Evolutionary conservation across 1,139 yeast genomes (phyloP), one percentile per base, ranked within the genome.

Genomic region (Yamadazyma aaseri): DNA sequence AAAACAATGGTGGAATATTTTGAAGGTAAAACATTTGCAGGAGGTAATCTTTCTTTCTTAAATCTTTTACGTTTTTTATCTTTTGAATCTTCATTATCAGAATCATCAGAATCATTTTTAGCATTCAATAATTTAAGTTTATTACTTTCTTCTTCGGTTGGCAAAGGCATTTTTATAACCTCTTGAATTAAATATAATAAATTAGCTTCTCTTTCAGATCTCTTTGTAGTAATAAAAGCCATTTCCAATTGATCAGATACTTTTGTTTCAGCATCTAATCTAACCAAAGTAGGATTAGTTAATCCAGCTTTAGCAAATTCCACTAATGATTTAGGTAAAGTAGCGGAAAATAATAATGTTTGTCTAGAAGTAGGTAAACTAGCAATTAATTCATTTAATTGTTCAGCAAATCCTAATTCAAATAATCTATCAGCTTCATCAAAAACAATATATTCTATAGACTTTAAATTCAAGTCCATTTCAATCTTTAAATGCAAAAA

Each of bases 361-460:
- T 94, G 98, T 55, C 97, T 76, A 26, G 73, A 70, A 11, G 87
- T 60, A 0, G 97, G 96, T 40, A 92, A 71, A 0, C 94, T 73
- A 2, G 89, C 92, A 33, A 94, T 63, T 47, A 94, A 73, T 58
- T 92, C 97, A 52, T 86, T 87, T 54, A 94, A 72, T 56, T 94
- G 98, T 51, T 89, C 96, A 22, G 95, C 83, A 58, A 94, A 94
- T 36, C 98, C 97, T 85, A 90, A 83, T 63, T 94, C 99, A 55
- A 94, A 94, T 49, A 94, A 73, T 53, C 97, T 74, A 71, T 94
- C 99, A 23, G 98, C 98, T 68, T 94, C 99, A 65, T 94, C 99
- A 57, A 92, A 94, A 1, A 90, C 96, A 34, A 90, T 84, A 51
- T 86, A 90, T 55, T 92, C 96, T 15, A 92, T 78, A 3, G 89